Evolutionary conservation across 495 filamentous ascomycete genomes (phyloP).

Genomic region (Filosporella fistucella): DNA sequence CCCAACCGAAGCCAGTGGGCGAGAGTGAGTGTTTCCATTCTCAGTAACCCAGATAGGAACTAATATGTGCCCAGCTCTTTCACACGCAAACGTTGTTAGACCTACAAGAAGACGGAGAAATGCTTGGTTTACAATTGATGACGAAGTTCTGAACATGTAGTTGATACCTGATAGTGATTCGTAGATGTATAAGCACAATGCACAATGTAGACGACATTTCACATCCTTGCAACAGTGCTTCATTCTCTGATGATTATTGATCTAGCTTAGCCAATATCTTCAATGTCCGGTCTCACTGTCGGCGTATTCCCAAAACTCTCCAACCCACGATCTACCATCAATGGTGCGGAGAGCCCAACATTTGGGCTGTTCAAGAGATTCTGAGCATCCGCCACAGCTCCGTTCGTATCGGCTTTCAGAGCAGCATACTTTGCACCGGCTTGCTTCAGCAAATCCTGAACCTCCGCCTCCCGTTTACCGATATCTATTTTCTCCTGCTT

Average conservation of each 20-base stretch:
- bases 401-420: slow-evolving; percentile 25
- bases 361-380: slow-evolving; percentile 23
- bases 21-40: slow-evolving; percentile 8
- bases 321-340: slow-evolving; percentile 45
- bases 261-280: slow-evolving; percentile 25
- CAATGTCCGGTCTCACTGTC: slow-evolving; percentile 28
- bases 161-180: too few relatives aligned
- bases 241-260: too few relatives aligned
- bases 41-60: too few relatives aligned
- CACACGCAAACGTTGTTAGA: too few relatives aligned
- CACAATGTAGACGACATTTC: too few relatives aligned
- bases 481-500: slow-evolving; percentile 66
- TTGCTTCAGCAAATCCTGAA: slow-evolving; percentile 77
- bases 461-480: slow-evolving; percentile 67
- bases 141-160: too few relatives aligned
- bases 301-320: slow-evolving; percentile 63
- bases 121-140: too few relatives aligned
- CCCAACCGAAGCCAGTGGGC: slow-evolving; percentile 9
- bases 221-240: too few relatives aligned
- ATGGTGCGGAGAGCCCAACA: slow-evolving; percentile 25
- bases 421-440: slow-evolving; percentile 69
- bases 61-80: too few relatives aligned
- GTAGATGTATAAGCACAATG: too few relatives aligned
- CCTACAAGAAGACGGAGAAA: too few relatives aligned
- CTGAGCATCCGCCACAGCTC: slow-evolving; percentile 14